These are phyloP conservation scores for Flaveria ramosissima DNA, from an alignment of 129 eudicot genomes.

Conservation along the genomic window DNA sequence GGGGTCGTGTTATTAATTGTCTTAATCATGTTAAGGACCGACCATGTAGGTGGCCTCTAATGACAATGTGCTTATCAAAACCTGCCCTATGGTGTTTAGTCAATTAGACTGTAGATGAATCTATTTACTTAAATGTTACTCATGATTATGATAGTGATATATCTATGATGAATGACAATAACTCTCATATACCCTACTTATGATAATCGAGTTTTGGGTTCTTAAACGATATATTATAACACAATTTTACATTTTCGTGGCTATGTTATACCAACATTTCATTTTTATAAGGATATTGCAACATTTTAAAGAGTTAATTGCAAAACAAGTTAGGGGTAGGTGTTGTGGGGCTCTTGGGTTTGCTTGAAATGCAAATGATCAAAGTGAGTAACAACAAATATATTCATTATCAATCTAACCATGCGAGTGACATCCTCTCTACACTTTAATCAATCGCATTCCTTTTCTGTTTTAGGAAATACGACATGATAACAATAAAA, in stretches of 20 bases:
- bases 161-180: neutral
- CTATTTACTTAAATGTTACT: constrained; percentile 16
- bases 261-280: constrained; percentile 10
- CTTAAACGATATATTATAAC: neutral
- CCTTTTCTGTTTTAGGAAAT: constrained; percentile 27
- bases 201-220: neutral
- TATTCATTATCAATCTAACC: constrained; percentile 29
- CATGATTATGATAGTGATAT: neutral
- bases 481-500: constrained; percentile 32
- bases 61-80: neutral
- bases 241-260: constrained; percentile 2
- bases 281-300: neutral
- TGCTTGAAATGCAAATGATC: constrained; percentile 33
- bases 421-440: constrained; percentile 29
- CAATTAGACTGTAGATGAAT: constrained; percentile 5
- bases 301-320: constrained; percentile 28
- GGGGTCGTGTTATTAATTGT: neutral
- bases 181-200: constrained; percentile 1
- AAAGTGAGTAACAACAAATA: constrained; percentile 23
- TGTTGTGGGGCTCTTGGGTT: constrained; percentile 33
- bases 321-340: constrained; percentile 38
- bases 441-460: constrained; percentile 20
- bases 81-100: neutral
- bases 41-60: neutral
- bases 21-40: neutral